Evolutionary conservation across 2,329 filamentous ascomycete species (phyloP), one percentile per base, ranked within the genome.

Genomic region (Epichloe sibirici): DNA sequence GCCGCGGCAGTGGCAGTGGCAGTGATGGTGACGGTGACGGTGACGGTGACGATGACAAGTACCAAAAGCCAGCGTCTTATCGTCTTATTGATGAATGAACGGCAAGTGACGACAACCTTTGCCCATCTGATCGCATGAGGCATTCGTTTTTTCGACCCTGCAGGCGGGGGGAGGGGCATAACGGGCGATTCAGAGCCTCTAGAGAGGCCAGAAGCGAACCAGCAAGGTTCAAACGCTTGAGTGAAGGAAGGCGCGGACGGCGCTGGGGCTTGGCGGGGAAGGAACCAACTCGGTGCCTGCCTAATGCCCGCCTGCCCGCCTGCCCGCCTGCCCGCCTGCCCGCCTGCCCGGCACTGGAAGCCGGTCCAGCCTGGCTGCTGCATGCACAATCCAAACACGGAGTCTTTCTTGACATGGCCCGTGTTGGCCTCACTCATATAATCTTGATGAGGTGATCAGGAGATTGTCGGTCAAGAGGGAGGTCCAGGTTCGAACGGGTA

Each of bases 111-210:
- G 44, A 28, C 44, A 8, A 23, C 11, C 21, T 46, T 5, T 23
- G 13, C 35, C 31, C 31, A 48, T 48, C 21, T 52, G 54, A 51
- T 55, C 48, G 51, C 54, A 51, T 55, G 54, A 55, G 54, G 51
- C 51, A 53, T 47, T 48, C 38, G 35, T 34, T 45, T 51, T 55
- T 53, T 53, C 28, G 12, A 35, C n/a, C 34, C 38, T 43, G 46
- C 45, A 25, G 42, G 34, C 25, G 28, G 49, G 21, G 17, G 31
- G 17, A 11, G 21, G 17, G 7, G 39, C 8, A 42, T 15, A 17
- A 17, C n/a, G 21, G 42, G 42, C 42, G 23, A 21, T 21, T 13
- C 42, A 25, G 21, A 21, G 17, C 17, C 17, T 21, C 17, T 21
- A 21, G 17, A 21, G 17, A 23, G 42, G 40, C 28, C 40, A 43